Evolutionary conservation across 768 basidiomycete species (phyloP).

Genomic region (Termitomyces sp.): DNA sequence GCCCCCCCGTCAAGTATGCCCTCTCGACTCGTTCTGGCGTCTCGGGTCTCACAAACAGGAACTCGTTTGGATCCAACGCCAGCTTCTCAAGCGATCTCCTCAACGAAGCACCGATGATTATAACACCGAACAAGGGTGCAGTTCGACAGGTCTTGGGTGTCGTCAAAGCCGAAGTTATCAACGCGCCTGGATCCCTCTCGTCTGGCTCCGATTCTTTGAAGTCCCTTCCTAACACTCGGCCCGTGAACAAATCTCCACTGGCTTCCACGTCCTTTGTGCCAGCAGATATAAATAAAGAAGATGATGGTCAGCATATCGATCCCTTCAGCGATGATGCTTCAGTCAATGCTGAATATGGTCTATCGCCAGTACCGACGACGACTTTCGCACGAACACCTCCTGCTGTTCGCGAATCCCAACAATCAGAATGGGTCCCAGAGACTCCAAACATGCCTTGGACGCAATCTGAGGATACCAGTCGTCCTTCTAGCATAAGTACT

Average conservation of each 20-base stretch:
- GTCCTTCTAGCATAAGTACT: constrained; percentile 62
- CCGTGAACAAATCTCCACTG: constrained; percentile 59
- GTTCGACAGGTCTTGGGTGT: constrained; percentile 74
- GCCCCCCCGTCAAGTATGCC: constrained; percentile 32
- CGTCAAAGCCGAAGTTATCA: constrained; percentile 77
- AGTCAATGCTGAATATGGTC: constrained; percentile 27
- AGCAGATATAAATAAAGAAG: constrained; percentile 55
- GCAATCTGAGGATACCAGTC: constrained; percentile 33
- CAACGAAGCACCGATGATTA: constrained; percentile 78
- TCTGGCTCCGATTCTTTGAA: constrained; percentile 39
- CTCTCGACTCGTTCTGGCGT: constrained; percentile 53
- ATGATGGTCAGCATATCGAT: constrained; percentile 51
- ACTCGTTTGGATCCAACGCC: constrained; percentile 71
- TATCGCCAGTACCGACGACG: constrained; percentile 37
- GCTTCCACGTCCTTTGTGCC: constrained; percentile 72
- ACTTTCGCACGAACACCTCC: constrained; percentile 34
- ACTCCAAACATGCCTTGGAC: constrained; percentile 41
- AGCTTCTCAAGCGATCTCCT: constrained; percentile 78
- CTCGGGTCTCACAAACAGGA: constrained; percentile 49
- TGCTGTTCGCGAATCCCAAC: constrained; percentile 20
- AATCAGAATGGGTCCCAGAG: constrained; percentile 35
- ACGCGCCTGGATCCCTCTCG: constrained; percentile 43
- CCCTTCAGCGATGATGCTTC: constrained; percentile 66
- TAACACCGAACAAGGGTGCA: constrained; percentile 61
- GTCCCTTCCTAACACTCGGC: constrained; percentile 36